These are phyloP conservation scores for Cladosporium halotolerans DNA, from an alignment of 2,329 filamentous ascomycete genomes.

Conservation along the genomic window DNA sequence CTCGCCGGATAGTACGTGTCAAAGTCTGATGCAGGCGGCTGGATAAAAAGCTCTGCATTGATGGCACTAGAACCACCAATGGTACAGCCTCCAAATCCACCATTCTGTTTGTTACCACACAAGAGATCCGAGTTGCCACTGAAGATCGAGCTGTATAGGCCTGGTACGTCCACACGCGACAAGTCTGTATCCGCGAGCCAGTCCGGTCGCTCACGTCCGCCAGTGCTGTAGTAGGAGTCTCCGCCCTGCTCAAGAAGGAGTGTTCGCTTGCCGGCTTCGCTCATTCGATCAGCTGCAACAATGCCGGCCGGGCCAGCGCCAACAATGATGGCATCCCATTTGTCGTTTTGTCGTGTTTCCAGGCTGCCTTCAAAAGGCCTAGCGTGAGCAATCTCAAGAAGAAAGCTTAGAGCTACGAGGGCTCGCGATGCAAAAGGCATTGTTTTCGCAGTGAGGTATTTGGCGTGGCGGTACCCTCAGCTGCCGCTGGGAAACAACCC, in stretches of 20 bases:
- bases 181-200: constrained; percentile 46
- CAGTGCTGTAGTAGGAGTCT: constrained; percentile 30
- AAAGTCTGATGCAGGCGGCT: constrained; percentile 49
- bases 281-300: constrained; percentile 46
- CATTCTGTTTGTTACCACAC: constrained; percentile 38
- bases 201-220: constrained; percentile 39
- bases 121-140: constrained; percentile 34
- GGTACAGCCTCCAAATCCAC: constrained; percentile 40
- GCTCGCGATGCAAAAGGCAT: constrained; percentile 6
- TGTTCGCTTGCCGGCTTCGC: constrained; percentile 47
- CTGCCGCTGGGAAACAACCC: neutral
- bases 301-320: constrained; percentile 50
- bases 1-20: constrained; percentile 44
- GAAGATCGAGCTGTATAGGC: constrained; percentile 49
- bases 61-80: constrained; percentile 49
- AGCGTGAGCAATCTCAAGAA: neutral
- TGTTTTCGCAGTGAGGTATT: neutral
- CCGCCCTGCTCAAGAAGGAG: constrained; percentile 49
- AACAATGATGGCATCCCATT: constrained; percentile 36
- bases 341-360: constrained; percentile 10
- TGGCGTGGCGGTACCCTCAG: neutral
- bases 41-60: constrained; percentile 50
- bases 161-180: constrained; percentile 49
- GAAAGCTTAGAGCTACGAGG: neutral
- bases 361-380: constrained; percentile 2